These are phyloP conservation scores for Heterobasidion occidentale DNA, from an alignment of 1,284 basidiomycete genomes.

Conservation along the genomic window DNA sequence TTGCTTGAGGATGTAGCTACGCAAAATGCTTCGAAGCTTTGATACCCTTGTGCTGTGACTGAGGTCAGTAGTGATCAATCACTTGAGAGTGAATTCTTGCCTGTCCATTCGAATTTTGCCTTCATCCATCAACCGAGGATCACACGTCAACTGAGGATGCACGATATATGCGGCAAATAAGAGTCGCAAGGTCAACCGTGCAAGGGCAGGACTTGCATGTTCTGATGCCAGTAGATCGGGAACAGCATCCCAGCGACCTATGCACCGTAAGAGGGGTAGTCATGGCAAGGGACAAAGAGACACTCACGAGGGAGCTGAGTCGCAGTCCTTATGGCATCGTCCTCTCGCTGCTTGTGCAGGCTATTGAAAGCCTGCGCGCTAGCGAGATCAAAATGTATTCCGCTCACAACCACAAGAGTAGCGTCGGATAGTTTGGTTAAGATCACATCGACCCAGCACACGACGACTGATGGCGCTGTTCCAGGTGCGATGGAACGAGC, in stretches of 20 bases:
- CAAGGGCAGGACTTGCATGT: slow-evolving; percentile 47
- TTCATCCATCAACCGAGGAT: background rate
- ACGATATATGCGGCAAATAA: slow-evolving; percentile 49
- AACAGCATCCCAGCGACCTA: slow-evolving; percentile 47
- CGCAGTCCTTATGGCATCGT: slow-evolving; percentile 46
- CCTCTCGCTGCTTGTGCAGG: slow-evolving; percentile 33
- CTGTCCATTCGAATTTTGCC: too few relatives aligned
- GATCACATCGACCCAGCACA: slow-evolving; percentile 59
- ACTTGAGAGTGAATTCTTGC: too few relatives aligned
- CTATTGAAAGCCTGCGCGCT: slow-evolving; percentile 17
- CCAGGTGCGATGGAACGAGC: slow-evolving; percentile 17
- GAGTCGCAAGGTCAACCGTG: slow-evolving; percentile 46
- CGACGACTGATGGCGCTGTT: slow-evolving; percentile 22
- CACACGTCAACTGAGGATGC: slow-evolving; percentile 26
- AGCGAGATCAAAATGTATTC: slow-evolving; percentile 14
- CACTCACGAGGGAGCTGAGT: slow-evolving; percentile 56
- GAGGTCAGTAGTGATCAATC: background rate
- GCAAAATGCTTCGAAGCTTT: background rate
- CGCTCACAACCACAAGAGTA: slow-evolving; percentile 26
- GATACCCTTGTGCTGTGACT: background rate
- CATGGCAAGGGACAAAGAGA: background rate
- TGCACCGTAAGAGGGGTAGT: background rate
- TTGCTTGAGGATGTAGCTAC: background rate
- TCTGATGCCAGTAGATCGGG: slow-evolving; percentile 35
- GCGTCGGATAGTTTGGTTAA: slow-evolving; percentile 45